phyloP scores from a whole-genome alignment of 345 rosid species.

The Cardiospermum halicacabum region DNA sequence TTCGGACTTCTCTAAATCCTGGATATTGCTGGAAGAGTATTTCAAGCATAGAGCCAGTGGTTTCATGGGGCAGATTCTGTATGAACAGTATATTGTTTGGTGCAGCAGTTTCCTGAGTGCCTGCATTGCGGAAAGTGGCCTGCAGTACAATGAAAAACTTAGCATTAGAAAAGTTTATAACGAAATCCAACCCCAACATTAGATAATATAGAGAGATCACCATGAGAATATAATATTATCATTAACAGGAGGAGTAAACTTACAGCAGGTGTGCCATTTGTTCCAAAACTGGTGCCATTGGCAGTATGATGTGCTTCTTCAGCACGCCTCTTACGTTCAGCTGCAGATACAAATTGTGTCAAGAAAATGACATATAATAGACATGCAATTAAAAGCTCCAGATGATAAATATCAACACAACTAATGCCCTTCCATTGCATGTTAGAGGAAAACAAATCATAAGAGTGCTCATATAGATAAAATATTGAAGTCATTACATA shows the following conservation, averaged over 20 bases:
- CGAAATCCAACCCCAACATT: neutral
- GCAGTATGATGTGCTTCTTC: conserved; percentile 67
- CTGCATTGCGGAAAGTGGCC: conserved; percentile 49
- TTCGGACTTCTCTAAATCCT: conserved; percentile 91
- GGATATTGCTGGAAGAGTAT: conserved; percentile 73
- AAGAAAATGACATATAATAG: neutral
- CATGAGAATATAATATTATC: neutral
- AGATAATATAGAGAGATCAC: neutral
- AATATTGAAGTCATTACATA: no score
- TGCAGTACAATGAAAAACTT: conserved; percentile 19
- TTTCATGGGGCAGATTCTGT: conserved; percentile 85
- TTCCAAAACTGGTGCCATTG: conserved; percentile 51
- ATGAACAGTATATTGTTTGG: conserved; percentile 85
- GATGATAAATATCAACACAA: neutral
- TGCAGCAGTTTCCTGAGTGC: conserved; percentile 50
- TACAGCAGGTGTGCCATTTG: conserved; percentile 54
- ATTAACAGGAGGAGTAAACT: conserved; percentile 16
- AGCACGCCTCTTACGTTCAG: conserved; percentile 67
- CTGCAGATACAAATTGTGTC: conserved; percentile 34
- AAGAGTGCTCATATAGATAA: neutral
- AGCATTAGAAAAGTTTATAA: neutral
- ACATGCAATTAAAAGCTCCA: neutral
- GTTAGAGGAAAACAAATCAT: neutral
- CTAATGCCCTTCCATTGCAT: neutral
- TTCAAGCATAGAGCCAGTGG: conserved; percentile 83